Base-by-base conservation (phyloP, 306 rosid species). In the Luffa aegyptiaca region DNA sequence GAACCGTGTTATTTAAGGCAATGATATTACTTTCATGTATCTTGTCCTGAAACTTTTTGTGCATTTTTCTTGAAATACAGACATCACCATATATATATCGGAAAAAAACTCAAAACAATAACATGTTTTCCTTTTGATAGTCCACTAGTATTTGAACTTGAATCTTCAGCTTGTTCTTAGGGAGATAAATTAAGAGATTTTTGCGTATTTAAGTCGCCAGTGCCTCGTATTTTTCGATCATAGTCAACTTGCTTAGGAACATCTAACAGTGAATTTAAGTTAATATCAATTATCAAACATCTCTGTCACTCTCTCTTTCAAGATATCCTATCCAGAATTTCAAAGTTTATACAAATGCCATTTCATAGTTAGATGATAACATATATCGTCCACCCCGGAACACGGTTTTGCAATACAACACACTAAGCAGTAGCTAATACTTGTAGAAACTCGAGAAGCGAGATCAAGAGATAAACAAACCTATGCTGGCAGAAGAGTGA, bases 381-480 rank as follows among this genome's bases (percentile, higher is more conserved):
- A 71, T 44, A 44, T 20, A 44, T 70, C 18, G 9, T 11, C 37
- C 1, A 20, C 13, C 39, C 46, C 58, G 6, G 11, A 44, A 31
- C 20, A 73, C 8, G 9, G 39, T 33, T 49, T 45, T 73, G 78
- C 61, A 49, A 33, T 8, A 73, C 78, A 49, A 73, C 52, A 73
- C 44, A 73, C 77, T 26, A 73, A 73, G 78, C 61, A 73, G 61
- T 73, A 73, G 16, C 78, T 49, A 73, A 49, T 53, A 49, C 35
- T 49, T 26, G 9, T 31, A 49, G 61, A 49, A 72, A 72, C 77
- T 8, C 14, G 74, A 79, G 73, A 80, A 84, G 72, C 55, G 74
- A 83, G 77, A 31, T 73, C 78, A 33, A 49, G 78, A 49, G 78
- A 56, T 77, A 79, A 82, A 77, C 41, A 75, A 76, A 80, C 84